These are phyloP conservation scores for Ichthyophthirius multifiliis DNA, from an alignment of 169 alveolate genomes.

Conservation along the genomic window DNA sequence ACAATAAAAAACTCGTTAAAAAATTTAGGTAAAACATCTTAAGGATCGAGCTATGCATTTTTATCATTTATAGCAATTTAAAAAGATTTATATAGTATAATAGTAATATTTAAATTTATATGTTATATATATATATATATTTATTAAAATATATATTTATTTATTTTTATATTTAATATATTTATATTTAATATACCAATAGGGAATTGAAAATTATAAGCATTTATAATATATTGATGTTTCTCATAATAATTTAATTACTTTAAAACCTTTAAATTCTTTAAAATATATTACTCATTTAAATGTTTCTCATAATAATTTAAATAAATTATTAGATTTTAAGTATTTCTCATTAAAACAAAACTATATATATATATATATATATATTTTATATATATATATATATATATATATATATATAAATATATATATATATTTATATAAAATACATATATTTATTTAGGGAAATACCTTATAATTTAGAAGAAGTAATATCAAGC, in stretches of 20 bases:
- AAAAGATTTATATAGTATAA: slow-evolving; percentile 38
- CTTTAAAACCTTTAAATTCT: slow-evolving; percentile 44
- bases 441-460: neutral
- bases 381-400: neutral
- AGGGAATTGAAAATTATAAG: slow-evolving; percentile 57
- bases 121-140: neutral
- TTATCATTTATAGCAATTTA: slow-evolving; percentile 37
- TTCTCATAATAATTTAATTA: slow-evolving; percentile 32
- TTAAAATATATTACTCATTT: slow-evolving; percentile 49
- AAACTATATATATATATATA: neutral
- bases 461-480: slow-evolving; percentile 27
- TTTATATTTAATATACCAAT: neutral
- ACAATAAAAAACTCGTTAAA: slow-evolving; percentile 32
- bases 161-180: neutral
- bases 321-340: slow-evolving; percentile 68
- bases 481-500: slow-evolving; percentile 69
- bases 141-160: neutral
- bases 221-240: slow-evolving; percentile 57
- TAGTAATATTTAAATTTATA: slow-evolving; percentile 10
- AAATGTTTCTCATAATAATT: slow-evolving; percentile 63
- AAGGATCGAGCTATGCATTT: slow-evolving; percentile 48
- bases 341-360: slow-evolving; percentile 26
- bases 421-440: neutral
- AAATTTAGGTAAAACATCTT: slow-evolving; percentile 45
- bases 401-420: neutral